Evolutionary conservation across 1,284 basidiomycete genomes (phyloP).

Genomic region (Anthracocystis setariae): DNA sequence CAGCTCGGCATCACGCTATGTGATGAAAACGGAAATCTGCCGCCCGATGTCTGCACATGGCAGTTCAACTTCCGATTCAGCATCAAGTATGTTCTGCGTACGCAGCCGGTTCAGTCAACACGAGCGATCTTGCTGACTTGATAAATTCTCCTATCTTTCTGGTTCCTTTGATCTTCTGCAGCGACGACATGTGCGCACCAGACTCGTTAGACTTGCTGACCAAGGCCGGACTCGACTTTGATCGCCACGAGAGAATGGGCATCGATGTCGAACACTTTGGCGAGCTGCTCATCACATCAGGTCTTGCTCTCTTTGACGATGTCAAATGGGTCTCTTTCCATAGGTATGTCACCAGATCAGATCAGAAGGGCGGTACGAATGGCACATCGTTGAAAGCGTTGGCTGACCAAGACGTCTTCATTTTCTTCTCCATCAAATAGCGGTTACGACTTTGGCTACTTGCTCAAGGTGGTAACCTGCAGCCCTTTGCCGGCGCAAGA

Average conservation of each 20-base stretch:
- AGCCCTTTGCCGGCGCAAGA: constrained; percentile 88
- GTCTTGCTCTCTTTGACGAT: constrained; percentile 87
- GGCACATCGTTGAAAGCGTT: too few relatives aligned
- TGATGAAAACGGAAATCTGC: constrained; percentile 90
- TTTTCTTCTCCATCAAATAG: constrained; percentile 69
- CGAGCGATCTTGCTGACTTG: background rate
- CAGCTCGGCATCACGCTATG: constrained; percentile 95
- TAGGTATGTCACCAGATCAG: constrained; percentile 14
- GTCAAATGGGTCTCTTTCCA: constrained; percentile 98
- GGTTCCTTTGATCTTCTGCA: background rate
- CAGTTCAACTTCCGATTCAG: constrained; percentile 99
- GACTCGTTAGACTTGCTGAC: constrained; percentile 94
- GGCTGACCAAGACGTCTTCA: too few relatives aligned
- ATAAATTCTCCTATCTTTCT: background rate
- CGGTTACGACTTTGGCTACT: constrained; percentile 99
- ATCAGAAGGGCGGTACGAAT: too few relatives aligned
- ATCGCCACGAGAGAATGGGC: constrained; percentile 88
- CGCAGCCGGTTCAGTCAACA: background rate
- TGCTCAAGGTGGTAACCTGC: constrained; percentile 92
- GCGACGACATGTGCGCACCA: constrained; percentile 95
- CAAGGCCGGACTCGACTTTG: constrained; percentile 95
- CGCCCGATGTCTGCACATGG: constrained; percentile 86
- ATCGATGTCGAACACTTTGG: constrained; percentile 95
- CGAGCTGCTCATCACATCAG: constrained; percentile 94
- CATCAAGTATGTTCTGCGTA: constrained; percentile 70